These are phyloP conservation scores for Mycena capillaripes DNA, from an alignment of 768 basidiomycete genomes.

Conservation along the genomic window DNA sequence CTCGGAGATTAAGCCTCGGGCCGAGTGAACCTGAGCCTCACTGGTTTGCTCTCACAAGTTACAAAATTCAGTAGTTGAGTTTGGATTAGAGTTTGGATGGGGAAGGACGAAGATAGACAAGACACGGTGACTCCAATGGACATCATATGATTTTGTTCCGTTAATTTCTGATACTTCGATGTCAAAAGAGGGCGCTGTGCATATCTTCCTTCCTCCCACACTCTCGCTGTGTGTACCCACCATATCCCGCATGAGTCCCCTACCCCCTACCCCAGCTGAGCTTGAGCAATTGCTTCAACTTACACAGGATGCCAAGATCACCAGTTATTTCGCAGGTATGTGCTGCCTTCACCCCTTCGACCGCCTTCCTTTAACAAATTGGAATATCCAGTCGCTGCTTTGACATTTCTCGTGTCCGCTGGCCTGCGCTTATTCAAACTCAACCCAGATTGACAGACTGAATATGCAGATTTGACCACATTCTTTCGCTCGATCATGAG, in stretches of 20 bases:
- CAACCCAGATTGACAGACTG: neutral
- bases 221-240: neutral
- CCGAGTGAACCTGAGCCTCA: too few relatives aligned
- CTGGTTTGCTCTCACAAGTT: too few relatives aligned
- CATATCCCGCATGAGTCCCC: neutral
- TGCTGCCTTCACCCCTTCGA: neutral
- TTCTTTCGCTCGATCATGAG: slow-evolving; percentile 17
- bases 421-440: neutral
- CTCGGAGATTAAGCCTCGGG: too few relatives aligned
- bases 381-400: slow-evolving; percentile 10
- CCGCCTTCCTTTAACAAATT: neutral
- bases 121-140: neutral
- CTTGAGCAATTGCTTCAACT: slow-evolving; percentile 10
- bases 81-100: too few relatives aligned
- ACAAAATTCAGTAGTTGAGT: too few relatives aligned
- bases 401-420: slow-evolving; percentile 14
- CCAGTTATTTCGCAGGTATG: slow-evolving; percentile 29
- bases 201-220: neutral
- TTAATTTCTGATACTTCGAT: neutral
- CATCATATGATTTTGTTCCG: neutral
- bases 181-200: neutral
- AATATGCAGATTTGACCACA: slow-evolving; percentile 13
- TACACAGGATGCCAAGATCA: slow-evolving; percentile 16
- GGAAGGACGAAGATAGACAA: too few relatives aligned
- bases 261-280: slow-evolving; percentile 1